Conservation (phyloP, 108 stramenopile genomes). For the Nannochloropsis gaditana region DNA sequence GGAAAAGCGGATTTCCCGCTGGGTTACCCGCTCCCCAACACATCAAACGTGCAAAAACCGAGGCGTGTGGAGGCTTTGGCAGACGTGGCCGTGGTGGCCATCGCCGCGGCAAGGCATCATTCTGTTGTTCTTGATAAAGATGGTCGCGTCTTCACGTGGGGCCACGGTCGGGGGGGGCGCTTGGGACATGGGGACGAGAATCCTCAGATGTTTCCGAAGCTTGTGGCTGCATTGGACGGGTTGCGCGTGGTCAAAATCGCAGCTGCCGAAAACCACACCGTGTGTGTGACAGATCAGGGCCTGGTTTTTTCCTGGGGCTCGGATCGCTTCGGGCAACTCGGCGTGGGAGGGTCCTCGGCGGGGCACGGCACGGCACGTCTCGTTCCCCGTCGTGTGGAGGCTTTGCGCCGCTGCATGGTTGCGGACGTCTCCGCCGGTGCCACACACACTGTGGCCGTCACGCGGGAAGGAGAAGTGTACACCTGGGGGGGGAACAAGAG, state of each 20-base stretch:
- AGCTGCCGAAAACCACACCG: constrained; percentile 48
- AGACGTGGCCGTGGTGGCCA: constrained; percentile 26
- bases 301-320: constrained; percentile 45
- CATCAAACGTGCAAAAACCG: constrained; percentile 28
- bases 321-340: constrained; percentile 40
- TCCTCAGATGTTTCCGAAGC: constrained; percentile 36
- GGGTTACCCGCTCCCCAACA: constrained; percentile 40
- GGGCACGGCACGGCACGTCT: neutral
- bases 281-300: constrained; percentile 39
- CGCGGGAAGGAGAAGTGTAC: constrained; percentile 36
- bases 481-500: constrained; percentile 50
- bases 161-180: constrained; percentile 47
- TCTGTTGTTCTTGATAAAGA: constrained; percentile 42
- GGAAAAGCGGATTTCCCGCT: constrained; percentile 47
- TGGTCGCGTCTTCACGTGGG: constrained; percentile 46
- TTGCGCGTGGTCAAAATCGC: constrained; percentile 32
- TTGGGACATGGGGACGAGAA: constrained; percentile 48
- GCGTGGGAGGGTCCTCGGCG: neutral
- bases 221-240: constrained; percentile 26
- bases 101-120: constrained; percentile 42
- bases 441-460: constrained; percentile 44
- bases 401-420: constrained; percentile 28
- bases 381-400: constrained; percentile 46
- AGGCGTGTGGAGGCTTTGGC: constrained; percentile 33
- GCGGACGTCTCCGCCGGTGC: constrained; percentile 36